Evolutionary conservation across 345 rosid genomes (phyloP).

Genomic region (Ceriops tagal): DNA sequence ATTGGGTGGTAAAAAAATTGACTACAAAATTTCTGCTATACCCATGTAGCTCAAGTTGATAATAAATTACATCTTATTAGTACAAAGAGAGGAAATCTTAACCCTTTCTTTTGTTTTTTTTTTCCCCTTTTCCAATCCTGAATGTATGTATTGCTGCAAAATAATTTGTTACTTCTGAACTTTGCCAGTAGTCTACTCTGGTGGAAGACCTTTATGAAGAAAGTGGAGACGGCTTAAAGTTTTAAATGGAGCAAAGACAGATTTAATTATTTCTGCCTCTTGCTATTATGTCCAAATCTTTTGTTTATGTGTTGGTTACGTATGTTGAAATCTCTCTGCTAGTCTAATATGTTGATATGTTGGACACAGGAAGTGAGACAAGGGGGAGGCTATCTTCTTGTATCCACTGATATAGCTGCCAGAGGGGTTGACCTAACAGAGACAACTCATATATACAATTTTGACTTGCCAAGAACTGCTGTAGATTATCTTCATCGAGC

Average conservation of each 20-base stretch:
- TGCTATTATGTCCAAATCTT: too few species aligned
- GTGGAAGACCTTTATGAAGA: too few species aligned
- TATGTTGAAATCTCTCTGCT: not conserved
- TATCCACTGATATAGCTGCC: constrained; percentile 90
- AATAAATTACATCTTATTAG: not conserved
- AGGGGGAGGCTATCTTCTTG: constrained; percentile 78
- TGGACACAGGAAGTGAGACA: constrained; percentile 60
- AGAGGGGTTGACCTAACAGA: constrained; percentile 89
- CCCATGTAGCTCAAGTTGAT: not conserved
- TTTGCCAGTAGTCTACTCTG: too few species aligned
- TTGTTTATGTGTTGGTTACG: not conserved
- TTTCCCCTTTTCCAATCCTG: not conserved
- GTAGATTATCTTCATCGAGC: constrained; percentile 86
- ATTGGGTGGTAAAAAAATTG: not conserved
- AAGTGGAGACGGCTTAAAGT: too few species aligned
- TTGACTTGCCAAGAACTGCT: constrained; percentile 75
- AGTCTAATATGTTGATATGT: not conserved
- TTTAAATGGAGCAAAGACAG: too few species aligned
- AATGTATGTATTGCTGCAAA: not conserved
- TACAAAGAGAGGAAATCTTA: not conserved
- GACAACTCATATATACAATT: constrained; percentile 89
- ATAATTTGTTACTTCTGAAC: not conserved
- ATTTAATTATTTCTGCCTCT: too few species aligned
- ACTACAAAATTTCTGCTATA: not conserved
- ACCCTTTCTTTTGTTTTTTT: not conserved